These are phyloP conservation scores for Pseudopithomyces maydicus DNA, from an alignment of 2,329 filamentous ascomycete genomes.

Conservation along the genomic window DNA sequence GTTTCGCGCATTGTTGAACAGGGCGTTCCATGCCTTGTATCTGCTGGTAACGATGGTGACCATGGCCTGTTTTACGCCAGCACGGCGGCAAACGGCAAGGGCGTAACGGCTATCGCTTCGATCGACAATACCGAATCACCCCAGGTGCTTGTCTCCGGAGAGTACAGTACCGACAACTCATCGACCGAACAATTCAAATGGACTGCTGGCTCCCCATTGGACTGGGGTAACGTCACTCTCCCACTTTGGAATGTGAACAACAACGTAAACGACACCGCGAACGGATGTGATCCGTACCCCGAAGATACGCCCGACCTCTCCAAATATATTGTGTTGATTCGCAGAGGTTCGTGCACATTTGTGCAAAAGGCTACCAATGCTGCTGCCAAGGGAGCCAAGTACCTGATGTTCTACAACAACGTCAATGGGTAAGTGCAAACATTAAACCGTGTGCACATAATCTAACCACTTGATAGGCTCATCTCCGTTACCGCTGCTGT, in stretches of 20 bases:
- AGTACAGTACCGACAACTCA: conserved; percentile 33
- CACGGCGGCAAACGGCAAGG: conserved; percentile 48
- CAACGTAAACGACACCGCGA: conserved; percentile 54
- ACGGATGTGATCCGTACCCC: conserved; percentile 60
- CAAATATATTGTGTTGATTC: conserved; percentile 63
- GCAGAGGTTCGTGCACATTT: conserved; percentile 64
- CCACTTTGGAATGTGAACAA: conserved; percentile 48
- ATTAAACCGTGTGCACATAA: not conserved
- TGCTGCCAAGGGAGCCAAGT: conserved; percentile 60
- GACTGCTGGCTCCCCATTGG: conserved; percentile 39
- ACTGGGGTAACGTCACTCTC: conserved; percentile 17
- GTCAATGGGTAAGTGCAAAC: conserved; percentile 3
- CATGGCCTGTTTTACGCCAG: conserved; percentile 55
- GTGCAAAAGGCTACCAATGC: conserved; percentile 60
- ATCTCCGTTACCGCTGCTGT: conserved; percentile 7
- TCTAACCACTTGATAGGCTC: not conserved
- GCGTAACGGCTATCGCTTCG: conserved; percentile 53
- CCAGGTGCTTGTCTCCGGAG: conserved; percentile 41
- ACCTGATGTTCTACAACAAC: conserved; percentile 67
- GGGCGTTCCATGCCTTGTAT: conserved; percentile 57
- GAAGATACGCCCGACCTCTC: conserved; percentile 61
- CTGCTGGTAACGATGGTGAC: conserved; percentile 59
- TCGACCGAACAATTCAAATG: conserved; percentile 30
- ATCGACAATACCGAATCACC: conserved; percentile 43
- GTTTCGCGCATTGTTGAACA: conserved; percentile 49